Percentiles rank a stretch among this genome's conserved stretches.
phyloP scores from a whole-genome alignment of 345 rosid species.

The Salix udensis region DNA sequence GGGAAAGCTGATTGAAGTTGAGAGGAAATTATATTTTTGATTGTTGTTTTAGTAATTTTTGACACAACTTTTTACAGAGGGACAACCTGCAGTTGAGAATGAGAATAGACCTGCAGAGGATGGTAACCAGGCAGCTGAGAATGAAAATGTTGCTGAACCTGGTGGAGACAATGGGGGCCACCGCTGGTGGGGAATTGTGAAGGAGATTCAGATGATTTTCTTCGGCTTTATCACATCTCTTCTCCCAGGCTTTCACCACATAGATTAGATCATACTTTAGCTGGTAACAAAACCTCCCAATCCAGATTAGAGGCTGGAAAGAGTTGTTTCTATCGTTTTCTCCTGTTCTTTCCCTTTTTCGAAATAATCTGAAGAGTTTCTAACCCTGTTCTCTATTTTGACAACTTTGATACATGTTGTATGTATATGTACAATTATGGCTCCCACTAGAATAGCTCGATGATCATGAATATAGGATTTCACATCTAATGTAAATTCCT shows the following conservation, averaged over 20 bases:
- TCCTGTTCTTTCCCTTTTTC: not conserved
- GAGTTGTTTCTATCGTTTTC: not conserved
- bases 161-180: slow-evolving; percentile 54
- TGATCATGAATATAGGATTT: not conserved
- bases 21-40: not conserved
- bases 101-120: slow-evolving; percentile 47
- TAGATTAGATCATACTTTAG: slow-evolving; percentile 48
- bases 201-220: slow-evolving; percentile 95
- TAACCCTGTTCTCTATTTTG: not conserved
- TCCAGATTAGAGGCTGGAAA: not conserved
- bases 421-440: not conserved
- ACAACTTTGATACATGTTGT: not conserved
- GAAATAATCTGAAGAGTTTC: not conserved
- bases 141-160: slow-evolving; percentile 46
- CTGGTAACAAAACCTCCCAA: not conserved
- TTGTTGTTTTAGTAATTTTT: not conserved
- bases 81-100: slow-evolving; percentile 60
- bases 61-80: slow-evolving; percentile 37
- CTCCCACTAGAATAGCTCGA: not conserved
- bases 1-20: not conserved
- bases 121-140: slow-evolving; percentile 52
- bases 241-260: slow-evolving; percentile 93
- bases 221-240: slow-evolving; percentile 95
- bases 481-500: not conserved
- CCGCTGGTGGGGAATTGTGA: slow-evolving; percentile 92